Conservation (phyloP, 306 rosid species). For the Sindora glabra region DNA sequence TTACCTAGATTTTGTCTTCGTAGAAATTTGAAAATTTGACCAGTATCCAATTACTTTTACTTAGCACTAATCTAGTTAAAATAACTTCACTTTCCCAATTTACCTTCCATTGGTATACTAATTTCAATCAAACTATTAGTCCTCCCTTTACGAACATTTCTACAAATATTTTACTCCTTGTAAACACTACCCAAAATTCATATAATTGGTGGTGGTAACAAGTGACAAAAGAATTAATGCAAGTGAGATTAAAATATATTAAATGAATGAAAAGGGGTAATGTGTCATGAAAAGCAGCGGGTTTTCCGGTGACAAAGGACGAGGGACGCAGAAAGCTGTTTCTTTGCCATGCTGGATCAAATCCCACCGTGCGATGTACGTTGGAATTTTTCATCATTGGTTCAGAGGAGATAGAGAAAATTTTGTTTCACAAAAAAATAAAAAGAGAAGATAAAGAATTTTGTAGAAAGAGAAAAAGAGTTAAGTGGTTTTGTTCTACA, state of each 20-base stretch:
- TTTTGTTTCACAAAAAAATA: too few relatives aligned
- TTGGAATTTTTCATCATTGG: conserved; percentile 8
- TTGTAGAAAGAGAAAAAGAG: conserved; percentile 8
- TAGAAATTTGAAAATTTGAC: too few relatives aligned
- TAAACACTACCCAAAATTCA: too few relatives aligned
- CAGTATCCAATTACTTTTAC: too few relatives aligned
- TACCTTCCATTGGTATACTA: too few relatives aligned
- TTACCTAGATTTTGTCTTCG: too few relatives aligned
- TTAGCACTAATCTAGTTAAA: too few relatives aligned
- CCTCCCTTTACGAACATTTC: too few relatives aligned
- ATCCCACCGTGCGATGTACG: conserved; percentile 13
- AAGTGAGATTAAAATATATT: background rate
- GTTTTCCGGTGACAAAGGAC: conserved; percentile 80
- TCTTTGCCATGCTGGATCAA: conserved; percentile 24
- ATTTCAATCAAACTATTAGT: too few relatives aligned
- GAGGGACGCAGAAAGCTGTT: conserved; percentile 39
- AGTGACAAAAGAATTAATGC: background rate
- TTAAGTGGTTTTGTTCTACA: conserved; percentile 8
- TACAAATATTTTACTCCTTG: too few relatives aligned
- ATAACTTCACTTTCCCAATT: too few relatives aligned
- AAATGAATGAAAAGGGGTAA: conserved; percentile 28
- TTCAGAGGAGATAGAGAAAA: conserved; percentile 35
- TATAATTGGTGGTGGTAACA: background rate
- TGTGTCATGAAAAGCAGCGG: conserved; percentile 79
- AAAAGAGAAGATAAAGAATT: too few relatives aligned